A percentile compares a stretch with the other conserved stretches of the same genome.
Evolutionary conservation across 2,329 filamentous ascomycete species (phyloP).

Genomic region (Cadophora luteo-olivacea): DNA sequence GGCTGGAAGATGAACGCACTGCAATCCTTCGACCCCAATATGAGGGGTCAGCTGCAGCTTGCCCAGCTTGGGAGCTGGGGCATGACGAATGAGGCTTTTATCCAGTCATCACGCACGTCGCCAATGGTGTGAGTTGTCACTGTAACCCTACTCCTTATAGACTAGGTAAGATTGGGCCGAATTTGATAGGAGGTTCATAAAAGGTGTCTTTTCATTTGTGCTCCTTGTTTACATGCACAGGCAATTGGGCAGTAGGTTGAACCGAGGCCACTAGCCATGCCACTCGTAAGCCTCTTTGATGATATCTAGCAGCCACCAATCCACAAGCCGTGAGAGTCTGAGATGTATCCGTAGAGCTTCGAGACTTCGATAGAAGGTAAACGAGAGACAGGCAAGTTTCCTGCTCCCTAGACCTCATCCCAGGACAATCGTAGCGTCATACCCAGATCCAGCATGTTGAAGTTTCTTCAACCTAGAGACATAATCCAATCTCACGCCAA

Average conservation of each 20-base stretch:
- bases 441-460: background rate
- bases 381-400: background rate
- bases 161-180: background rate
- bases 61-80: background rate
- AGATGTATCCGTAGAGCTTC: background rate
- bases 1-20: background rate
- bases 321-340: background rate
- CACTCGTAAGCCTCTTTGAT: background rate
- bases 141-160: background rate
- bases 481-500: background rate
- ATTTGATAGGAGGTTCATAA: background rate
- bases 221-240: background rate
- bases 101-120: background rate
- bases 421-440: background rate
- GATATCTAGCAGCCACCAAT: background rate
- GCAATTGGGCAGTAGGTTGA: background rate
- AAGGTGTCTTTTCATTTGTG: background rate
- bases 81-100: background rate
- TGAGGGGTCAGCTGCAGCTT: background rate
- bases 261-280: background rate
- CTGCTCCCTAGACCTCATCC: background rate
- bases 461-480: background rate
- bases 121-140: background rate
- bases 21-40: conserved; percentile 3
- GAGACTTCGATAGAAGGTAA: background rate